These are phyloP conservation scores for Trematosphaeria pertusa DNA, from an alignment of 2,329 filamentous ascomycete genomes.

Conservation along the genomic window DNA sequence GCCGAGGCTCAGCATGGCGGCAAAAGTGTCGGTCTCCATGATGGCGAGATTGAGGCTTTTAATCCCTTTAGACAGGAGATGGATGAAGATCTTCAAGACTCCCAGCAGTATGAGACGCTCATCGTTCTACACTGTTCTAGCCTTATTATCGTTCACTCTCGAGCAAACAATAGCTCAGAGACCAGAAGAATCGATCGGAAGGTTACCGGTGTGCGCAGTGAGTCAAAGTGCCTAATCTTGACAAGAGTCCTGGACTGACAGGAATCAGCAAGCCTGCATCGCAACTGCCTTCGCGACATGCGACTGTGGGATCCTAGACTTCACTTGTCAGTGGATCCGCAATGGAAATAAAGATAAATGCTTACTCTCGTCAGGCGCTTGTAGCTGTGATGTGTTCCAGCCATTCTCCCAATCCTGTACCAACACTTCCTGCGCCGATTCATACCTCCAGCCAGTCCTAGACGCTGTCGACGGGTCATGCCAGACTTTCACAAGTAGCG, in stretches of 20 bases:
- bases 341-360: background rate
- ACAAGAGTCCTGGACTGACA: background rate
- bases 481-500: background rate
- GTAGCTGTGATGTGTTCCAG: background rate
- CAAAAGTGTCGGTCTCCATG: too few relatives aligned
- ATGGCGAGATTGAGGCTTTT: too few relatives aligned
- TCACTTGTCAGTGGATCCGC: background rate
- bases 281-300: background rate
- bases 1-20: too few relatives aligned
- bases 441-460: constrained; percentile 1
- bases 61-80: too few relatives aligned
- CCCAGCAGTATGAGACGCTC: background rate
- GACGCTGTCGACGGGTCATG: constrained; percentile 3
- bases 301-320: constrained; percentile 1
- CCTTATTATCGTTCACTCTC: background rate
- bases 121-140: background rate
- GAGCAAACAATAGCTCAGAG: background rate
- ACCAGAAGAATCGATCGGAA: background rate
- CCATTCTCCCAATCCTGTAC: background rate
- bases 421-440: constrained; percentile 2
- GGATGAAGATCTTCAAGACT: background rate
- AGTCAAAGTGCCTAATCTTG: background rate
- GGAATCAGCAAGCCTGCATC: constrained; percentile 2
- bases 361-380: background rate
- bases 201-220: constrained; percentile 1